Conservation (phyloP, 352 stramenopile genomes). For the Blastocystis hominis region DNA sequence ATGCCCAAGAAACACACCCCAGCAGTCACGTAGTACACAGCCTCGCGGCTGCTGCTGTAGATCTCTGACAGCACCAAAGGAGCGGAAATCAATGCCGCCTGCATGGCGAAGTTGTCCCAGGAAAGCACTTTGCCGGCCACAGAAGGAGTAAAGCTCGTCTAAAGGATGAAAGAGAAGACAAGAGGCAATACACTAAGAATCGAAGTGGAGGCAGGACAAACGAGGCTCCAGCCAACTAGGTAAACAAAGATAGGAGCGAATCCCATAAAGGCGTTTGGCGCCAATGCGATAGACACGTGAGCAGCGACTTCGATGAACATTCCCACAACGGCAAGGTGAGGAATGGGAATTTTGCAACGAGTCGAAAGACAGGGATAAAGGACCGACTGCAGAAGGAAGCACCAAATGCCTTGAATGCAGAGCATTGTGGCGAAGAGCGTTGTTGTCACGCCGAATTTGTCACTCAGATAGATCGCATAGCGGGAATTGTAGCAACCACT, state of each 20-base stretch:
- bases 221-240: background rate
- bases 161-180: background rate
- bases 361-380: background rate
- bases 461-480: background rate
- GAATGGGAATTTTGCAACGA: conserved; percentile 15
- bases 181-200: conserved; percentile 23
- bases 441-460: background rate
- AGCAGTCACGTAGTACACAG: background rate
- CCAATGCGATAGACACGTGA: background rate
- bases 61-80: background rate
- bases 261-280: background rate
- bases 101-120: conserved; percentile 38
- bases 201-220: background rate
- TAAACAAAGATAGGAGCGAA: background rate
- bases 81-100: background rate
- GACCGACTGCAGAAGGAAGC: background rate
- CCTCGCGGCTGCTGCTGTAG: background rate
- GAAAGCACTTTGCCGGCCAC: background rate
- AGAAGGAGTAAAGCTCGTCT: background rate
- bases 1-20: background rate
- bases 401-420: background rate
- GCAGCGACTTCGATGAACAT: background rate
- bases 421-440: background rate
- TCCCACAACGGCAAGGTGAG: background rate
- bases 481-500: background rate